Percentiles rank a stretch among this genome's conserved stretches.
phyloP scores from a whole-genome alignment of 169 alveolate genomes.

The Cryptosporidium canis region DNA sequence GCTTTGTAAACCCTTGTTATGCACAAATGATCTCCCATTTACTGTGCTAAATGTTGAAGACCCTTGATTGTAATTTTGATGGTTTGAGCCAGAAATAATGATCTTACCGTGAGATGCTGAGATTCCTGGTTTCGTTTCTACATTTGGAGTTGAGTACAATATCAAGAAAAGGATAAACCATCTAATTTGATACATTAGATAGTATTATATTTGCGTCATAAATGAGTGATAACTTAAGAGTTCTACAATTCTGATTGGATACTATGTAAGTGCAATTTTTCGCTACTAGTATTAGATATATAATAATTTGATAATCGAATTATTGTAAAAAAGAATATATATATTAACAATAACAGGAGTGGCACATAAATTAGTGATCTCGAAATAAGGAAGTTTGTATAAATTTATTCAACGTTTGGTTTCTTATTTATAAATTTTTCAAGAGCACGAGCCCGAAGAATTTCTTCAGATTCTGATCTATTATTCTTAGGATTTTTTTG shows the following conservation, averaged over 20 bases:
- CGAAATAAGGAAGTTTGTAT: neutral
- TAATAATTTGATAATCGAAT: conserved; percentile 31
- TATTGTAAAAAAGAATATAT: neutral
- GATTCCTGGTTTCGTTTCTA: conserved; percentile 46
- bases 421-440: conserved; percentile 40
- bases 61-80: neutral
- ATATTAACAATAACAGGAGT: neutral
- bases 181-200: conserved; percentile 23
- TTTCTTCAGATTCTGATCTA: conserved; percentile 55
- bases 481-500: conserved; percentile 3
- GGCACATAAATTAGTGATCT: neutral
- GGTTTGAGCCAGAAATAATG: conserved; percentile 2
- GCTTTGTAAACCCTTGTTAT: conserved; percentile 8
- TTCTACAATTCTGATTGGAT: neutral
- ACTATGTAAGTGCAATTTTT: neutral
- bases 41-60: neutral
- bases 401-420: neutral
- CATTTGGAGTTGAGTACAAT: neutral
- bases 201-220: neutral
- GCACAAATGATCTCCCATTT: conserved; percentile 59
- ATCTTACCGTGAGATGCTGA: conserved; percentile 58
- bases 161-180: conserved; percentile 6
- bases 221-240: neutral
- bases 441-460: conserved; percentile 36
- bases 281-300: neutral